These are phyloP conservation scores for Cladorrhinum sp. DNA, from an alignment of 2,329 filamentous ascomycete genomes.

Conservation along the genomic window DNA sequence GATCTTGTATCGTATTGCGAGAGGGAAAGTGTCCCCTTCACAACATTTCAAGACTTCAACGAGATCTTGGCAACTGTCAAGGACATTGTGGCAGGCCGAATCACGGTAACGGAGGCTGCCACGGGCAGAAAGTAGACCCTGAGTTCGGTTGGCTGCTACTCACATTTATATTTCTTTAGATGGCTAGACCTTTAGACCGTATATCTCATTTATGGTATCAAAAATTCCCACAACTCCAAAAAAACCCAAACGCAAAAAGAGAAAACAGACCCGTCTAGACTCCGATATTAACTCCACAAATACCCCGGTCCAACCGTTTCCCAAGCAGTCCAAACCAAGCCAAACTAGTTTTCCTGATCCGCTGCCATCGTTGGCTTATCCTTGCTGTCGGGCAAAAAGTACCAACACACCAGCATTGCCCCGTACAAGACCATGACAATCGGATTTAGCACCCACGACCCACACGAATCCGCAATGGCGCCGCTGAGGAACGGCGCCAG, in stretches of 20 bases:
- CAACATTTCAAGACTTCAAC: slow-evolving; percentile 80
- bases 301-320: neutral
- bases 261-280: neutral
- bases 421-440: slow-evolving; percentile 64
- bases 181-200: neutral
- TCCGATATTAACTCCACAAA: neutral
- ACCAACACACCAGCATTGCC: slow-evolving; percentile 66
- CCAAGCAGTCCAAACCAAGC: neutral
- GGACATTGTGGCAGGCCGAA: slow-evolving; percentile 25
- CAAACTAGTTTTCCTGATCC: neutral
- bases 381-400: slow-evolving; percentile 49
- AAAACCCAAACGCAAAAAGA: neutral
- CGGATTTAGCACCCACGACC: slow-evolving; percentile 63
- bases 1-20: slow-evolving; percentile 88
- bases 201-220: neutral
- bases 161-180: slow-evolving; percentile 12
- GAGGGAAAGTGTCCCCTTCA: slow-evolving; percentile 79
- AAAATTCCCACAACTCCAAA: neutral
- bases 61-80: slow-evolving; percentile 38
- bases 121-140: slow-evolving; percentile 23
- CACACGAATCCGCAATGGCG: slow-evolving; percentile 57
- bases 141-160: neutral
- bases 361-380: neutral
- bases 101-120: slow-evolving; percentile 27
- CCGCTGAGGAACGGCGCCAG: slow-evolving; percentile 65